Evolutionary conservation across 306 rosid genomes (phyloP), one percentile per base, ranked within the genome.

Genomic region (Pachyrhizus erosus): DNA sequence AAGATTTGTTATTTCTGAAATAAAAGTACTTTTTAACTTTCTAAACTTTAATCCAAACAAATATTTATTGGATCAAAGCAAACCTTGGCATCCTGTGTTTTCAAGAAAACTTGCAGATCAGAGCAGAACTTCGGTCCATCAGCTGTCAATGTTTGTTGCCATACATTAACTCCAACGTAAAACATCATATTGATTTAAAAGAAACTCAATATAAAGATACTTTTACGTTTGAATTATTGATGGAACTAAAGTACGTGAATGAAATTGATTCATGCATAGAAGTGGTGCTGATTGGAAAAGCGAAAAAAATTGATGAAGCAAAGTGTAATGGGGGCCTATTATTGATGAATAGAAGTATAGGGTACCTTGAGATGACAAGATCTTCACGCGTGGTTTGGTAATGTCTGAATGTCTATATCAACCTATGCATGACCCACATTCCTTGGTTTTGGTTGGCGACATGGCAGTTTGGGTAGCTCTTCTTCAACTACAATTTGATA

Each of bases 371-470:
- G 66, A 58, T 60, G 81, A 82, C 65, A 58, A 9, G 43, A 67
- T 78, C 75, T 60, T 75, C 89, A 83, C 86, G 87, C 86, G 89
- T 86, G 87, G 74, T 79, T 39, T 51, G 5, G 42, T 39, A 21
- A 24, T 58, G 75, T 75, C 60, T 23, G 65, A 27, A 17, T 80
- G 69, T 84, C 84, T n/a, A 80, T 61, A 51, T 78, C 67, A 69
- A 65, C 37, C 14, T 21, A 60, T 82, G 33, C 78, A 13, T 78
- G 86, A 75, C 78, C 86, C 80, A 64, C 82, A 71, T 20, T 71
- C 33, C 27, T 18, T 58, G 51, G 64, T 58, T 75, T 60, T 37
- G 60, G 60, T 66, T 77, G 33, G n/a, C 21, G 42, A 5, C 54
- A 34, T 58, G 17, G 23, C 23, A 54, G 9, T 51, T 64, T 57